These are phyloP conservation scores for Rhipidocladum racemiflorum DNA, from an alignment of 176 grass and related monocot species.

Conservation along the genomic window DNA sequence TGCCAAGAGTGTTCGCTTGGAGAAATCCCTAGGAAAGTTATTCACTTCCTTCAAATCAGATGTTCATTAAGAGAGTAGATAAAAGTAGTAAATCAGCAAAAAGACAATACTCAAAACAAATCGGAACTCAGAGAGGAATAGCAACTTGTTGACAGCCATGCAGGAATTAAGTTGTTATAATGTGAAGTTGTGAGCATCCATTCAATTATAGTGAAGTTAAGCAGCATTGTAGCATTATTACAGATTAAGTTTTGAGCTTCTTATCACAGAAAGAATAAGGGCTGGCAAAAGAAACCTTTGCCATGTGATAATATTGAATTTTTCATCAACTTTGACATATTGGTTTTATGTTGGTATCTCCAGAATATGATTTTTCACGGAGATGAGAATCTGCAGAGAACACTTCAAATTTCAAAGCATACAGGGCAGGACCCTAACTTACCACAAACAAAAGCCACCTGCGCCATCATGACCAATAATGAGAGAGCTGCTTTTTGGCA, in stretches of 20 bases:
- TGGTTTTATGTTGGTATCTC: neutral
- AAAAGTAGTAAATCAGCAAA: neutral
- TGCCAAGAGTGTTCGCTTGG: conserved; percentile 31
- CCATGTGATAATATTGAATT: neutral
- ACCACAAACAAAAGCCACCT: conserved; percentile 86
- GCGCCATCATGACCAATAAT: conserved; percentile 80
- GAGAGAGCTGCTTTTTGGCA: conserved; percentile 47
- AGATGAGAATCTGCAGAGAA: neutral
- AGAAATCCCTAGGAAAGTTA: conserved; percentile 31
- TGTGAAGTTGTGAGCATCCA: neutral
- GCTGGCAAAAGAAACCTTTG: neutral
- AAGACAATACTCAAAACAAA: conserved; percentile 3
- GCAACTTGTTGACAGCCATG: conserved; percentile 13
- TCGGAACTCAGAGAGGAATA: conserved; percentile 19
- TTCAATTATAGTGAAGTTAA: neutral
- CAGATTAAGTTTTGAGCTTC: neutral
- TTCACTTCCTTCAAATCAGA: conserved; percentile 20
- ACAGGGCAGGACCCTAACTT: conserved; percentile 34
- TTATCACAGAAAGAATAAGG: neutral
- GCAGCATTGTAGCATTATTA: neutral
- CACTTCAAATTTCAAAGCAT: neutral
- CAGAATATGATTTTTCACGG: neutral
- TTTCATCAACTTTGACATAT: neutral
- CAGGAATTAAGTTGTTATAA: neutral
- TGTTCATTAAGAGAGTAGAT: conserved; percentile 18